Conservation (phyloP, 768 basidiomycete genomes). For the Tylopilus intermedius region DNA sequence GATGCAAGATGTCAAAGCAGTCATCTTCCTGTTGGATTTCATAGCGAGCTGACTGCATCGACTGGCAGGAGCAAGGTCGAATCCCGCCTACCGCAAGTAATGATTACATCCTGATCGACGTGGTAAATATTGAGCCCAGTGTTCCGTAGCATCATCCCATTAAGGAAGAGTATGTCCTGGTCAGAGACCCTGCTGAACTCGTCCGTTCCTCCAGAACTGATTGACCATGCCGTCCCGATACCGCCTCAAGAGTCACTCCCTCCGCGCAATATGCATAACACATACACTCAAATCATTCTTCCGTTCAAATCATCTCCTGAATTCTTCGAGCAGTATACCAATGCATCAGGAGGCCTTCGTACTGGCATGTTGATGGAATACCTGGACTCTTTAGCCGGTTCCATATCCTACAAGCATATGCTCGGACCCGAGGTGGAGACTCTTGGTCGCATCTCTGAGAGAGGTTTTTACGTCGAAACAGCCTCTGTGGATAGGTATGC, state of each 20-base stretch:
- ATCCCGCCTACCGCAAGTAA: slow-evolving; percentile 52
- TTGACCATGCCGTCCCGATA: slow-evolving; percentile 13
- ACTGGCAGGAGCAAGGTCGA: slow-evolving; percentile 41
- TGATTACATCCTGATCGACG: slow-evolving; percentile 2
- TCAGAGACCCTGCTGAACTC: slow-evolving; percentile 49
- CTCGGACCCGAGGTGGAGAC: slow-evolving; percentile 58
- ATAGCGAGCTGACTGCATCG: background rate
- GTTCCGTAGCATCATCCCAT: slow-evolving; percentile 46
- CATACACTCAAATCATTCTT: slow-evolving; percentile 61
- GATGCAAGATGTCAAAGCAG: slow-evolving; percentile 54
- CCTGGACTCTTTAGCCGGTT: slow-evolving; percentile 80
- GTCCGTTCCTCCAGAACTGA: slow-evolving; percentile 22
- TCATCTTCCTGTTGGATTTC: slow-evolving; percentile 4
- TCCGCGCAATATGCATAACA: slow-evolving; percentile 63
- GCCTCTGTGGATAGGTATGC: slow-evolving; percentile 71
- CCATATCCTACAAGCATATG: slow-evolving; percentile 80
- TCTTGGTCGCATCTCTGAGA: slow-evolving; percentile 51
- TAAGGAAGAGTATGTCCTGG: slow-evolving; percentile 52
- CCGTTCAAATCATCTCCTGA: slow-evolving; percentile 58
- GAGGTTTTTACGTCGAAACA: slow-evolving; percentile 78
- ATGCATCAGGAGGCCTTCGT: slow-evolving; percentile 65
- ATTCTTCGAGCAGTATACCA: slow-evolving; percentile 64
- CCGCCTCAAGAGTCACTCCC: slow-evolving; percentile 25
- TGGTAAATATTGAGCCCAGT: slow-evolving; percentile 5
- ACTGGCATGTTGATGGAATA: slow-evolving; percentile 75